Evolutionary conservation across 1,284 basidiomycete genomes (phyloP), one percentile per base, ranked within the genome.

Genomic region (Stygiomarasmius scandens): DNA sequence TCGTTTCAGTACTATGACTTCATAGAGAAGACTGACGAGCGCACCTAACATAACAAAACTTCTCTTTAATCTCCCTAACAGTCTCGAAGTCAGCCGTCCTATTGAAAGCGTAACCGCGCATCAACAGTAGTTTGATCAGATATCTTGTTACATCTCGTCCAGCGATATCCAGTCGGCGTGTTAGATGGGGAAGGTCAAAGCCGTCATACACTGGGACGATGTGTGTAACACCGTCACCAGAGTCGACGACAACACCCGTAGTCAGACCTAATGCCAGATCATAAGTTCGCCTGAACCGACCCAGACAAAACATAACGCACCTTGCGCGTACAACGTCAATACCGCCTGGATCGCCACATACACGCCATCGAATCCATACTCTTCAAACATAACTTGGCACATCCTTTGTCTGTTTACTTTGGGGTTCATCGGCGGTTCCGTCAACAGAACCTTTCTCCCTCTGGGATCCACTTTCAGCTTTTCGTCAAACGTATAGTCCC

Each of bases 381-480:
- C 92, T 77, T 99, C 97, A 71, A 99, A 98, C 96, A 99, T 99
- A 71, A 98, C 94, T 75, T 99, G 90, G 60, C 88, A 90, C 96
- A 99, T 98, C 70, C 86, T 82, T 74, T 96, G 89, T 66, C 97
- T 78, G 75, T 99, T 99, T 63, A 77, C 87, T 71, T 90, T 94
- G 3, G 97, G 97, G 76, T 99, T 99, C 96, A 99, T 98, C 44
- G 96, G 97, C n/a, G 97, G 97, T 74, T 99, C 97, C 0, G 97
- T 99, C 65, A 99, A 82, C 58, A 99, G 76, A 48, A 99, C 85
- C 77, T 98, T 99, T 64, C 87, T 83, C 1, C 95, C 97, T 48
- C 81, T 80, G 23, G 96, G 89, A 70, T 98, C 90, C 64, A 98
- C 83, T 65, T 86, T 83, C 59, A 99, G 85, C 77, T 99, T 99